Evolutionary conservation across 2,329 filamentous ascomycete species (phyloP), one percentile per base, ranked within the genome.

Genomic region (Pleurostoma richardsiae): DNA sequence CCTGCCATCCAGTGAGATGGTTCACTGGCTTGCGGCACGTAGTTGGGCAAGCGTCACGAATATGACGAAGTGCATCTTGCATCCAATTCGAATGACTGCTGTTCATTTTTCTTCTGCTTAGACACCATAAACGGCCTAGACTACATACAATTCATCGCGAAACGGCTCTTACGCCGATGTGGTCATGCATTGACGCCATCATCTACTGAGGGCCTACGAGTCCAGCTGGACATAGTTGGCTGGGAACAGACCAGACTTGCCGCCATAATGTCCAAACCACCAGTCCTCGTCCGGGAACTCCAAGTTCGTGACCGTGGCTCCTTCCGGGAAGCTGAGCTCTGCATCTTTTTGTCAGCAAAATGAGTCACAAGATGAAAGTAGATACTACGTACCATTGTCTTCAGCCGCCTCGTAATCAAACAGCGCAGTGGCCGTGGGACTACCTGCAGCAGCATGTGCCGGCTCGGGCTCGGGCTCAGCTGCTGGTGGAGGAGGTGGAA

Each of bases 281-380:
- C 94, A 99, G 63, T 99, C 94, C 55, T 97, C 92, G 59, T 97
- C 94, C 3, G 94, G 94, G 68, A 97, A 97, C 72, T 96, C 89
- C 54, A 99, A 73, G 60, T 86, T 79, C 29, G 80, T 86, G 57
- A 99, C 86, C 52, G 75, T 90, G 38, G 88, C 92, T 30, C 87
- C 86, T 60, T 99, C 94, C 3, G 90, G 89, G 72, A 99, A 99
- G 64, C 86, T 90, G 53, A 83, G 61, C 56, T 83, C 79, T 83
- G 57, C 43, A 30, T 59, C 62, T 82, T 72, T 56, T 59, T 45
- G 59, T 59, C 50, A 61, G 58, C 50, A 46, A 38, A n/a, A 36
- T 26, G 30, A 26, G 33, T 27, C 3, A 19, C 4, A 19, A 8
- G 10, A 31, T 5, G 27, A 19, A 41, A 31, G 29, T 33, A 30